phyloP scores from a whole-genome alignment of 2,329 filamentous ascomycete genomes.

The Neofusicoccum sp. region DNA sequence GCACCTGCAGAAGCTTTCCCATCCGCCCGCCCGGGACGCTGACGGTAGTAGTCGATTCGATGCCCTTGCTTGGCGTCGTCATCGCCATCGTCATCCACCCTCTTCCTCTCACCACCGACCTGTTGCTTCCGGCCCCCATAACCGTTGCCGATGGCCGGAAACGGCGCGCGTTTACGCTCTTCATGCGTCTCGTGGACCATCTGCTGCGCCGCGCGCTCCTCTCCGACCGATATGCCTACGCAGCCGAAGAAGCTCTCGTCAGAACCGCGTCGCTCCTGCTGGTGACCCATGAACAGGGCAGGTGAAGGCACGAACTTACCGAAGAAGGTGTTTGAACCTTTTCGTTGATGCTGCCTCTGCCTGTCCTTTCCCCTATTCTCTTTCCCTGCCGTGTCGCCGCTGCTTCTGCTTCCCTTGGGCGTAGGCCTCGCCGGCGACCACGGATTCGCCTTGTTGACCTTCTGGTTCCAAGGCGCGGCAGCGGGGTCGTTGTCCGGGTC shows the following conservation, averaged over 20 bases:
- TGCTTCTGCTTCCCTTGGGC: too few species aligned
- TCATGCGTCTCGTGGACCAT: not conserved
- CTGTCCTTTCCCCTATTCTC: not conserved
- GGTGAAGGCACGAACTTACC: slow-evolving; percentile 12
- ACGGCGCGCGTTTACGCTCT: not conserved
- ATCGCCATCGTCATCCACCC: not conserved
- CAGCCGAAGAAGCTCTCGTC: slow-evolving; percentile 17
- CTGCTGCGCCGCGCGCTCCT: not conserved
- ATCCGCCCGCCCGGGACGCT: not conserved
- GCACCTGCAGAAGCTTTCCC: not conserved
- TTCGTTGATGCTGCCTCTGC: not conserved
- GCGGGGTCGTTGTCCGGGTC: not conserved
- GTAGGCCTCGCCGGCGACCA: not conserved
- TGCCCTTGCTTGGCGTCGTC: not conserved
- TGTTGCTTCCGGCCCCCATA: not conserved
- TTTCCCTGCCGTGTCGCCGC: not conserved
- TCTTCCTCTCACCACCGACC: not conserved
- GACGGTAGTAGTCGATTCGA: not conserved
- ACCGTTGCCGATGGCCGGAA: not conserved
- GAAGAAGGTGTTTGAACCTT: not conserved
- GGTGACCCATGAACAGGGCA: not conserved
- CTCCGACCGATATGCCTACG: slow-evolving; percentile 1
- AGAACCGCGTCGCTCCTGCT: not conserved
- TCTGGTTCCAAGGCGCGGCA: slow-evolving; percentile 2
- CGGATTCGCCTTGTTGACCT: slow-evolving; percentile 5